Conservation (phyloP, 441 rosid genomes). For the Flueggea neowawraea region DNA sequence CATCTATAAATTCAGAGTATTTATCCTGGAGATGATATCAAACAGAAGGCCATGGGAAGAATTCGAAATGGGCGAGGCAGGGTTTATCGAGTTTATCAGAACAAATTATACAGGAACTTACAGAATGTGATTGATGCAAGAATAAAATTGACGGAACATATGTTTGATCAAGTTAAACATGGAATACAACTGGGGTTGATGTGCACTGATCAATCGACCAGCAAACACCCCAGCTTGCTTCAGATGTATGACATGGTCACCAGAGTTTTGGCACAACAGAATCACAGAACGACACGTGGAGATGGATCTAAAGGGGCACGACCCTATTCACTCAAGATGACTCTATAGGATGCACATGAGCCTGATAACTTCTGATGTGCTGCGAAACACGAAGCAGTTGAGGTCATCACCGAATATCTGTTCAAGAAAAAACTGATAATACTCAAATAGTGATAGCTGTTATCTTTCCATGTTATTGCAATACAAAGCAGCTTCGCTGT, state of each 20-base stretch:
- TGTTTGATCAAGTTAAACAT: constrained; percentile 46
- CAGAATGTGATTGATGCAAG: constrained; percentile 37
- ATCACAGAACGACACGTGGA: constrained; percentile 10
- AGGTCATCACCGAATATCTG: too few species aligned
- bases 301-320: constrained; percentile 20
- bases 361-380: not conserved
- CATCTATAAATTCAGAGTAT: constrained; percentile 49
- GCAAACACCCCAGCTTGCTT: constrained; percentile 40
- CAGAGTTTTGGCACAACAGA: constrained; percentile 17
- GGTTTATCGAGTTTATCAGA: constrained; percentile 42
- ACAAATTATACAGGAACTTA: constrained; percentile 41
- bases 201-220: constrained; percentile 48
- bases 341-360: not conserved
- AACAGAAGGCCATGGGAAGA: constrained; percentile 35
- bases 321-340: constrained; percentile 5
- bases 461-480: too few species aligned
- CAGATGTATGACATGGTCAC: constrained; percentile 41
- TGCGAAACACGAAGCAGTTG: too few species aligned
- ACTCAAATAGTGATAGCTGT: too few species aligned
- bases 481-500: too few species aligned
- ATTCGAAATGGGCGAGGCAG: constrained; percentile 33
- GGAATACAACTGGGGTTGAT: constrained; percentile 49
- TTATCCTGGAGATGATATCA: constrained; percentile 54
- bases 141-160: constrained; percentile 32
- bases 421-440: too few species aligned